Evolutionary conservation across 2,329 filamentous ascomycete genomes (phyloP).

Genomic region (Geoglossum cookeanum): DNA sequence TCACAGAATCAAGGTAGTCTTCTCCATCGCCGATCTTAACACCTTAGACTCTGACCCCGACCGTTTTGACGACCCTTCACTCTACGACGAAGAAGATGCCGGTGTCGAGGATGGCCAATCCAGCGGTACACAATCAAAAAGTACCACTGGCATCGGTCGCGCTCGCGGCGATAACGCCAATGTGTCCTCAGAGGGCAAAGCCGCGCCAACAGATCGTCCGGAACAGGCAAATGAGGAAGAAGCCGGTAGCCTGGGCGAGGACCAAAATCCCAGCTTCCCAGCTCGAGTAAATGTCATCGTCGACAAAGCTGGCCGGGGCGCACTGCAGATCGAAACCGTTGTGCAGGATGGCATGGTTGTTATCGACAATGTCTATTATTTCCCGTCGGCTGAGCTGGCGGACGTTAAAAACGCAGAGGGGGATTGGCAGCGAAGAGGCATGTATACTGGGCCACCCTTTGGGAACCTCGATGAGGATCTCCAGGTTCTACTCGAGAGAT

Average conservation of each 20-base stretch:
- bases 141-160: conserved; percentile 33
- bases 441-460: conserved; percentile 86
- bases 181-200: conserved; percentile 34
- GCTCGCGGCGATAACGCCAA: conserved; percentile 32
- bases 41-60: conserved; percentile 40
- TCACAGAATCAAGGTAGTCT: conserved; percentile 53
- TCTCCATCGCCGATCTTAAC: conserved; percentile 70
- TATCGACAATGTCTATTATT: conserved; percentile 83
- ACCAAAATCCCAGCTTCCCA: conserved; percentile 44
- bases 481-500: conserved; percentile 78
- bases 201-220: conserved; percentile 37
- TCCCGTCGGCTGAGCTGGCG: conserved; percentile 57
- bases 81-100: conserved; percentile 35
- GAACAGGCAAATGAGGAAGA: conserved; percentile 35
- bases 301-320: conserved; percentile 71
- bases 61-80: conserved; percentile 34
- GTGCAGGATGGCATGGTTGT: conserved; percentile 73
- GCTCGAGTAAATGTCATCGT: conserved; percentile 71
- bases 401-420: conserved; percentile 57
- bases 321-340: conserved; percentile 68
- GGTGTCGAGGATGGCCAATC: conserved; percentile 27
- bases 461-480: conserved; percentile 90
- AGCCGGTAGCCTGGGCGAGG: conserved; percentile 30
- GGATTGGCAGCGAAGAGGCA: conserved; percentile 53
- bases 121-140: conserved; percentile 36